phyloP scores from a whole-genome alignment of 78 protist genomes.

The Bodo saltans region DNA sequence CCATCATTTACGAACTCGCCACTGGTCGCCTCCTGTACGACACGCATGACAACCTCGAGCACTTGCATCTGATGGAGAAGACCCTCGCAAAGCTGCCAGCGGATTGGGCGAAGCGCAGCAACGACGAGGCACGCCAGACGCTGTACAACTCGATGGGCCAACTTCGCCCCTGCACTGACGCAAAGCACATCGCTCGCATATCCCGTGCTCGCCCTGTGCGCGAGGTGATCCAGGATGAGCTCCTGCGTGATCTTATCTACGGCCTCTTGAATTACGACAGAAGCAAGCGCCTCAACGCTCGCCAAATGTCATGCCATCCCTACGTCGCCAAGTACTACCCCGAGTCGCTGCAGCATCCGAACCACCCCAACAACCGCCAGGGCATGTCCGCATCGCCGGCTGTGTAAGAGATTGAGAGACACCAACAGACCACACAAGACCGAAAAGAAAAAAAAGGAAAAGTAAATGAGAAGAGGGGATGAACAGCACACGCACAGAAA shows the following conservation, averaged over 20 bases:
- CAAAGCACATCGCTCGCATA: neutral
- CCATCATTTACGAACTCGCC: conserved; percentile 76
- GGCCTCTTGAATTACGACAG: neutral
- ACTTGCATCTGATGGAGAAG: conserved; percentile 83
- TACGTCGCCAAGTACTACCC: conserved; percentile 21
- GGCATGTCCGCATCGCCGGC: too few species aligned
- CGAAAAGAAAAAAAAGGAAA: too few species aligned
- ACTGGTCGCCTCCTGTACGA: conserved; percentile 75
- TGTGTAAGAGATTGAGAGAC: too few species aligned
- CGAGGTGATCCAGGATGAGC: neutral
- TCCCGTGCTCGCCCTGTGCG: neutral
- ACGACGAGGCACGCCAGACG: neutral
- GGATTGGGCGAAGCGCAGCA: neutral
- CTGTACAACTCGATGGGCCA: neutral
- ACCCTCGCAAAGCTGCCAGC: conserved; percentile 67
- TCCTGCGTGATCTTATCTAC: neutral
- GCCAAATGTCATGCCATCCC: conserved; percentile 10
- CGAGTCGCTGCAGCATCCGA: neutral
- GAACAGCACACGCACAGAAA: too few species aligned
- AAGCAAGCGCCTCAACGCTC: conserved; percentile 3
- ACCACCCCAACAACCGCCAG: neutral
- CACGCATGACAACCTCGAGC: conserved; percentile 87
- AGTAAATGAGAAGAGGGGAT: too few species aligned
- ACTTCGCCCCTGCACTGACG: neutral
- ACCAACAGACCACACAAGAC: too few species aligned